These are phyloP conservation scores for Vanrija humicola DNA, from an alignment of 1,284 basidiomycete genomes.

Conservation along the genomic window DNA sequence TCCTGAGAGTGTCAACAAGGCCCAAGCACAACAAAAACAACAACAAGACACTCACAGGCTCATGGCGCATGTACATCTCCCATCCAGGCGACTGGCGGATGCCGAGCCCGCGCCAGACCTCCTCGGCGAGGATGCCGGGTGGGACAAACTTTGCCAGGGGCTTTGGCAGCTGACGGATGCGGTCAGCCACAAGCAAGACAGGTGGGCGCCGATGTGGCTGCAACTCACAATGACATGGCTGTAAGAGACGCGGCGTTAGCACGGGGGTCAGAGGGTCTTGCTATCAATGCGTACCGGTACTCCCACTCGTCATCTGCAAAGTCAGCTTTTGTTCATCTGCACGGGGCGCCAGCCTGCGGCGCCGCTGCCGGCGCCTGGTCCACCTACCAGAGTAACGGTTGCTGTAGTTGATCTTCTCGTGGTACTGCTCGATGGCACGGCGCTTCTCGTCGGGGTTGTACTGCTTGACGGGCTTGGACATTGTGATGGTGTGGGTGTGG, in stretches of 20 bases:
- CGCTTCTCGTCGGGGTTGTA: slow-evolving; percentile 46
- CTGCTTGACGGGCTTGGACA: slow-evolving; percentile 40
- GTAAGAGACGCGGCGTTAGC: neutral
- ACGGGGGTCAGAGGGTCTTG: neutral
- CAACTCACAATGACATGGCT: slow-evolving; percentile 49
- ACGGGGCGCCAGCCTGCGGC: no score
- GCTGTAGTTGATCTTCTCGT: slow-evolving; percentile 48
- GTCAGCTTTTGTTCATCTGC: slow-evolving; percentile 2
- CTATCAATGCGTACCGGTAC: slow-evolving; percentile 37
- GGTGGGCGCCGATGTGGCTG: no score
- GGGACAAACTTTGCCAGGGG: slow-evolving; percentile 46
- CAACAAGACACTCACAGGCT: slow-evolving; percentile 35
- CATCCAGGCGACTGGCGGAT: slow-evolving; percentile 50
- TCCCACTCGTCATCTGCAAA: slow-evolving; percentile 46
- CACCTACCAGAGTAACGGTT: slow-evolving; percentile 41
- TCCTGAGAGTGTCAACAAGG: slow-evolving; percentile 23
- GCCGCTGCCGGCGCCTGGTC: neutral
- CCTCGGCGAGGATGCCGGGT: slow-evolving; percentile 45
- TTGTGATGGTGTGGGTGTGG: slow-evolving; percentile 8
- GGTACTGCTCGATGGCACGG: slow-evolving; percentile 46
- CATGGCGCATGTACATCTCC: slow-evolving; percentile 52
- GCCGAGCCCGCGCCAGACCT: slow-evolving; percentile 48
- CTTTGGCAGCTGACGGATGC: slow-evolving; percentile 41
- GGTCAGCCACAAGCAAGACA: neutral
- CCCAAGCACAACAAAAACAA: neutral